Evolutionary conservation across 2,329 filamentous ascomycete species (phyloP).

Genomic region (Botryotinia calthae): DNA sequence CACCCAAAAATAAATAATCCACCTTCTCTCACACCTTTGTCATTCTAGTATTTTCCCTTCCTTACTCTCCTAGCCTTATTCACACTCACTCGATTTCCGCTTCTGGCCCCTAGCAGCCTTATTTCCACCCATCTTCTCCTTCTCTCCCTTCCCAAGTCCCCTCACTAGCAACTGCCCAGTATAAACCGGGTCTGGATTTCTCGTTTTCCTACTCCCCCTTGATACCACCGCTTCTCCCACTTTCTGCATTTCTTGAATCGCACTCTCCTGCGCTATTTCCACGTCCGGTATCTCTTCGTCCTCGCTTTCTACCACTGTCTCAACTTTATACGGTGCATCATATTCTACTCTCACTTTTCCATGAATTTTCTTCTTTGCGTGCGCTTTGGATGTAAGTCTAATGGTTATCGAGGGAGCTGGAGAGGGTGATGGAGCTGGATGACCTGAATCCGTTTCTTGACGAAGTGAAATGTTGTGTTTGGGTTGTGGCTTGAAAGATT

Average conservation of each 20-base stretch:
- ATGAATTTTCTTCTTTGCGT: background rate
- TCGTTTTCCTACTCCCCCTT: conserved; percentile 3
- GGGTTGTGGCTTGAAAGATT: background rate
- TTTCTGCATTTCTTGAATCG: background rate
- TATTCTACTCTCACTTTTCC: background rate
- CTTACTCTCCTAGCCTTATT: background rate
- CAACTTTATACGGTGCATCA: background rate
- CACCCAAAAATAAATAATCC: background rate
- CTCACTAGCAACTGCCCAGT: background rate
- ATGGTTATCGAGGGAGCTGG: background rate
- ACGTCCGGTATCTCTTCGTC: background rate
- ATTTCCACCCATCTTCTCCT: background rate
- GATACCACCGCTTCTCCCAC: too few relatives aligned
- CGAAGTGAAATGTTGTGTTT: background rate
- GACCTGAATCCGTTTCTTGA: background rate
- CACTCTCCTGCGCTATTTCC: background rate
- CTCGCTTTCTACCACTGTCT: background rate
- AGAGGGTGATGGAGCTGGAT: background rate
- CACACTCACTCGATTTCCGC: background rate
- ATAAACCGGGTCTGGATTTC: conserved; percentile 4
- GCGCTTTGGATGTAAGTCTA: background rate
- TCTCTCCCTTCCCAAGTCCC: background rate
- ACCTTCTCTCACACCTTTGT: background rate
- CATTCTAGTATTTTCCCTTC: background rate
- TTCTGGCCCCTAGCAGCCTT: background rate